Evolutionary conservation across 306 rosid genomes (phyloP).

Genomic region (Cicer arietinum): DNA sequence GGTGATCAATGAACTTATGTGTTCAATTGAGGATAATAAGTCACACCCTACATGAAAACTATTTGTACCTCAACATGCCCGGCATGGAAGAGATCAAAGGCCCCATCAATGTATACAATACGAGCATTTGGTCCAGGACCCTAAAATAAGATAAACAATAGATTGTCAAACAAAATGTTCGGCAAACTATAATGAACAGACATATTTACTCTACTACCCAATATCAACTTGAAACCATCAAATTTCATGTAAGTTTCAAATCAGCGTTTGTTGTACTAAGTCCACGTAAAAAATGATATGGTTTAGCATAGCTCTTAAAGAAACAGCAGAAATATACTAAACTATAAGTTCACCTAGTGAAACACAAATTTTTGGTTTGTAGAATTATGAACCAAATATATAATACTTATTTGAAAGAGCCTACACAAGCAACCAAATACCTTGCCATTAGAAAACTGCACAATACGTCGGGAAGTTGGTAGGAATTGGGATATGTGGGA

Average conservation of each 20-base stretch:
- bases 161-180: neutral
- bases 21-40: constrained; percentile 31
- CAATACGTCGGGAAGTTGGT: constrained; percentile 92
- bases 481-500: constrained; percentile 79
- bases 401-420: constrained; percentile 11
- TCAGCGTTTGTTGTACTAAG: constrained; percentile 10
- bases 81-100: constrained; percentile 98
- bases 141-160: constrained; percentile 50
- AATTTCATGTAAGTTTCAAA: constrained; percentile 13
- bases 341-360: constrained; percentile 20
- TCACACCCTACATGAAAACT: constrained; percentile 13
- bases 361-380: constrained; percentile 3
- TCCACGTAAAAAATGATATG: neutral
- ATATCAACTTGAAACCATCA: constrained; percentile 34
- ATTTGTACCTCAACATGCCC: constrained; percentile 90
- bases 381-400: constrained; percentile 24
- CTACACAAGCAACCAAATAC: constrained; percentile 50
- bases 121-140: constrained; percentile 97
- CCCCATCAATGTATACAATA: constrained; percentile 96
- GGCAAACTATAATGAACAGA: constrained; percentile 20
- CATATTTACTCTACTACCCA: constrained; percentile 20
- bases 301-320: constrained; percentile 15
- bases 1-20: constrained; percentile 23
- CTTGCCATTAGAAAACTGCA: constrained; percentile 98
- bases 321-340: constrained; percentile 13